A percentile compares a stretch with the other conserved stretches of the same genome.
Conservation (phyloP, 192 early-diverging fungal genomes). For the Lobosporangium transversale region DNA sequence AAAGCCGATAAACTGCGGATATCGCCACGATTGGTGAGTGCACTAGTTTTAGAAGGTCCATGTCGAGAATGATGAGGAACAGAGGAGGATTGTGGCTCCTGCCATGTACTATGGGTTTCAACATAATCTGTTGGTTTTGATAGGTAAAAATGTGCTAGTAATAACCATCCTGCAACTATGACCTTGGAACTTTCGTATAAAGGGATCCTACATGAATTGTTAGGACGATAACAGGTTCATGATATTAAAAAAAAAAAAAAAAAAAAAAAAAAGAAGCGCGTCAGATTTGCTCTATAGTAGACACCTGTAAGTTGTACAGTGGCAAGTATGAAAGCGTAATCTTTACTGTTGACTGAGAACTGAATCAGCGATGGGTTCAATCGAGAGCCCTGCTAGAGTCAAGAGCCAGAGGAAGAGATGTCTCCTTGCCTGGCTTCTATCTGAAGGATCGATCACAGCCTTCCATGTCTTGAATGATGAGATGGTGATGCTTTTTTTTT, state of each 20-base stretch:
- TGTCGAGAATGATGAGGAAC: too few relatives aligned
- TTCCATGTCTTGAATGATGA: slow-evolving; percentile 48
- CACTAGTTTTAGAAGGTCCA: too few relatives aligned
- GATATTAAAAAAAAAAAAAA: background rate
- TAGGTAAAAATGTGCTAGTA: slow-evolving; percentile 27
- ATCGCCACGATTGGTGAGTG: too few relatives aligned
- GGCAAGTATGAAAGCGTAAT: too few relatives aligned
- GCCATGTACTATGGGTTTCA: background rate
- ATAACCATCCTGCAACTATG: slow-evolving; percentile 36
- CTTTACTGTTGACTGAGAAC: slow-evolving; percentile 16
- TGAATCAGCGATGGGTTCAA: slow-evolving; percentile 38
- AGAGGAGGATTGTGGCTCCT: too few relatives aligned
- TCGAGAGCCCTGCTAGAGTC: slow-evolving; percentile 24
- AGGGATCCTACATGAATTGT: slow-evolving; percentile 3
- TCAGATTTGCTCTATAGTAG: too few relatives aligned
- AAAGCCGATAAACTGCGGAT: too few relatives aligned
- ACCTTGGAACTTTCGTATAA: slow-evolving; percentile 37
- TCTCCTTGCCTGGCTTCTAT: slow-evolving; percentile 24
- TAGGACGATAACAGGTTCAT: background rate
- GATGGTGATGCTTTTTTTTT: slow-evolving; percentile 36
- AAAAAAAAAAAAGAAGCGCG: too few relatives aligned
- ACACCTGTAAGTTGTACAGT: too few relatives aligned
- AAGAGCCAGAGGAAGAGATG: slow-evolving; percentile 45
- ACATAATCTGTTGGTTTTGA: slow-evolving; percentile 3
- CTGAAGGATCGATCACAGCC: slow-evolving; percentile 26